Conservation (phyloP, 441 rosid species). For the Populus hybrid region DNA sequence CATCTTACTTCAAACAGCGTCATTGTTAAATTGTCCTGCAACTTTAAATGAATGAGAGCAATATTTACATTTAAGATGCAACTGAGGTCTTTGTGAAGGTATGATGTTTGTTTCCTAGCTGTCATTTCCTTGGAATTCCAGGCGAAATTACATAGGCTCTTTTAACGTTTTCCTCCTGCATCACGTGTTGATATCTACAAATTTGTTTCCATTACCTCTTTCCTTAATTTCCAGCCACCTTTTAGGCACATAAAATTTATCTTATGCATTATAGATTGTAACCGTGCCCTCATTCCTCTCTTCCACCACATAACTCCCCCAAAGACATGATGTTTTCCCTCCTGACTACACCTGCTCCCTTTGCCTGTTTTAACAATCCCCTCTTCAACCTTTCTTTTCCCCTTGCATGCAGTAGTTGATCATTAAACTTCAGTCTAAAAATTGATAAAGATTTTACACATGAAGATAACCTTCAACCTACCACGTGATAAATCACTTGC, state of each 20-base stretch:
- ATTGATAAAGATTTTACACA: background rate
- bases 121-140: background rate
- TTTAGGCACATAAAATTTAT: background rate
- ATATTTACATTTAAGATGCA: background rate
- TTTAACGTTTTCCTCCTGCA: background rate
- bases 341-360: background rate
- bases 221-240: slow-evolving; percentile 1
- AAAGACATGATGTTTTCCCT: background rate
- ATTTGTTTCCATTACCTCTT: background rate
- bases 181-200: background rate
- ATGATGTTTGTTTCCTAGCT: background rate
- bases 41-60: background rate
- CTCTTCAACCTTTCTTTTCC: background rate
- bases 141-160: background rate
- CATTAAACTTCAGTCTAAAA: background rate
- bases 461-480: background rate
- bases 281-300: background rate
- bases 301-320: background rate
- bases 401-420: background rate
- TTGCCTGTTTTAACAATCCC: background rate
- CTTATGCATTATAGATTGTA: background rate
- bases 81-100: background rate
- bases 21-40: background rate
- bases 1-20: background rate
- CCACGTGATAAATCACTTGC: background rate